Evolutionary conservation across 2,329 filamentous ascomycete genomes (phyloP).

Genomic region (Stachybotrys echinatus): DNA sequence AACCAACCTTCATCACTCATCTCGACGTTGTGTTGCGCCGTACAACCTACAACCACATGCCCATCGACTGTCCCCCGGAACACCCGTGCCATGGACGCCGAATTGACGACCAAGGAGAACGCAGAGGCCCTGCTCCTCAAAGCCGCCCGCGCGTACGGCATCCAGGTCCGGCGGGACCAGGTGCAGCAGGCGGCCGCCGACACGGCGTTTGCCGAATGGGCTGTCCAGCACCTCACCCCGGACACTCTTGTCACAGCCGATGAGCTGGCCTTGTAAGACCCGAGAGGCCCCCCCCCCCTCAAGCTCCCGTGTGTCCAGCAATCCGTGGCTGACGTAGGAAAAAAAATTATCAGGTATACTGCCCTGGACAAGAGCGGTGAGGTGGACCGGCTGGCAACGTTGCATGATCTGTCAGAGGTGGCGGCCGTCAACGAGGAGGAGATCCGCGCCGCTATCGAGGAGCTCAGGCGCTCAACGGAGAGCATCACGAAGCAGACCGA

Average conservation of each 20-base stretch:
- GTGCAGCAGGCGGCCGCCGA: slow-evolving; percentile 31
- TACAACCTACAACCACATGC: no score
- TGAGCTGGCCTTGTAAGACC: slow-evolving; percentile 46
- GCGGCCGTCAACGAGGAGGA: slow-evolving; percentile 54
- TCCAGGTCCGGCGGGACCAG: slow-evolving; percentile 26
- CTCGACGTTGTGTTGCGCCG: not conserved
- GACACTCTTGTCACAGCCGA: slow-evolving; percentile 50
- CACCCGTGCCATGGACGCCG: not conserved
- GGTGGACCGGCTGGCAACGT: slow-evolving; percentile 37
- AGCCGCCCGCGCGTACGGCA: slow-evolving; percentile 23
- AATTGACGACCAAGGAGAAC: slow-evolving; percentile 15
- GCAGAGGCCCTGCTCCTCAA: slow-evolving; percentile 27
- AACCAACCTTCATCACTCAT: not conserved
- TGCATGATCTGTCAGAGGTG: slow-evolving; percentile 39
- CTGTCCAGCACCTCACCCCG: slow-evolving; percentile 36
- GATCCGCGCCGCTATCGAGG: slow-evolving; percentile 54
- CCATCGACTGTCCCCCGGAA: no score
- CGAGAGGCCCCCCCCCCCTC: not conserved
- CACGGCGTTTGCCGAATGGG: slow-evolving; percentile 40
- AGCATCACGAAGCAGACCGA: slow-evolving; percentile 61
- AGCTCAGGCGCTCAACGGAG: slow-evolving; percentile 59
- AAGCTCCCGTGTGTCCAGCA: not conserved
- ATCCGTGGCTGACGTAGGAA: slow-evolving; percentile 7
- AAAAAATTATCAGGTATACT: slow-evolving; percentile 37
- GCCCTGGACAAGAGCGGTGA: slow-evolving; percentile 42